A percentile compares a stretch with the other conserved stretches of the same genome.
phyloP scores from a whole-genome alignment of 768 basidiomycete genomes.

The Hygrocybe punicea region DNA sequence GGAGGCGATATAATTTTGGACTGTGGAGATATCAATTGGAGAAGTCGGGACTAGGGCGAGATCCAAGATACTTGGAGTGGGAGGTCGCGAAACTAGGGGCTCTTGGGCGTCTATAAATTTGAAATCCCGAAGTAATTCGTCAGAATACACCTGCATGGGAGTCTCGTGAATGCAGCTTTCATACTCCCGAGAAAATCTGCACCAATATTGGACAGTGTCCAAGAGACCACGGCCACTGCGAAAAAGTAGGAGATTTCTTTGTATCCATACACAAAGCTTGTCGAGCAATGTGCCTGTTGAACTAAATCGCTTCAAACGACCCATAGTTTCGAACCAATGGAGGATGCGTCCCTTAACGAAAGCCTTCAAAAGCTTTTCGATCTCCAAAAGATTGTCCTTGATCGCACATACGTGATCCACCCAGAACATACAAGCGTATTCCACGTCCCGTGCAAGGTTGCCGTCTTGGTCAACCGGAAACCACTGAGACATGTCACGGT shows the following conservation, averaged over 20 bases:
- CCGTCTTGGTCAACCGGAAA: not conserved
- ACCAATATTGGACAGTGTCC: not conserved
- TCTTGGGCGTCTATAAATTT: not conserved
- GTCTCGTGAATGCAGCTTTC: not conserved
- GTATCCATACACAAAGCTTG: not conserved
- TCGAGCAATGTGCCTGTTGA: conserved; percentile 3
- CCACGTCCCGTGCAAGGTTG: conserved; percentile 1
- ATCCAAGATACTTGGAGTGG: not conserved
- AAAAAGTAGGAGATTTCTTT: not conserved
- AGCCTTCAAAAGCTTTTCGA: not conserved
- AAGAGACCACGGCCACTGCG: not conserved
- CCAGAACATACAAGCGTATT: conserved; percentile 5
- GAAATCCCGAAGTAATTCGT: not conserved
- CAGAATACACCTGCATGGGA: not conserved
- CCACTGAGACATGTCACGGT: not conserved
- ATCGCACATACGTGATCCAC: conserved; percentile 4
- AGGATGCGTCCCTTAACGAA: conserved; percentile 3
- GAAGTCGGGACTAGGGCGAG: not conserved
- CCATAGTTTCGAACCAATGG: conserved; percentile 7
- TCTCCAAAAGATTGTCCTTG: not conserved
- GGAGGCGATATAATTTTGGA: too few relatives aligned
- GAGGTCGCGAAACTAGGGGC: not conserved
- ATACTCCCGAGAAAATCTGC: not conserved
- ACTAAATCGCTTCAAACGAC: not conserved
- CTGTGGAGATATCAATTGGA: too few relatives aligned